phyloP scores from a whole-genome alignment of 306 rosid genomes.

The Prunus campanulata region DNA sequence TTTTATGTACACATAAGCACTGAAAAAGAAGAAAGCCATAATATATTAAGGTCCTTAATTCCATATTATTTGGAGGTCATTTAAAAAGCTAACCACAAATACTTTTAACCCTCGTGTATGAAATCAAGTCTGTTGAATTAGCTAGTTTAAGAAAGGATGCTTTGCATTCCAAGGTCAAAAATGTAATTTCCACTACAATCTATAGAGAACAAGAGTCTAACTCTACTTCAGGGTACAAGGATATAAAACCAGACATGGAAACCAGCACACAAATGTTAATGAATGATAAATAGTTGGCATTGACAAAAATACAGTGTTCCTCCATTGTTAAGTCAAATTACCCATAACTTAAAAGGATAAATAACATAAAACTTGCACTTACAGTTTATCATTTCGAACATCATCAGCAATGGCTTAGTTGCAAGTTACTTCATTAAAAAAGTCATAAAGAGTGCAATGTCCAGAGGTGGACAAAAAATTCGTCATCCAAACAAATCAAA shows the following conservation, averaged over 20 bases:
- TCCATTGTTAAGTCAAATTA: background rate
- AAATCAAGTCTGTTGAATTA: background rate
- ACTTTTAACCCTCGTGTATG: background rate
- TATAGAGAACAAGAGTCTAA: background rate
- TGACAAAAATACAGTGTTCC: background rate
- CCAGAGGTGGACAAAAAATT: background rate
- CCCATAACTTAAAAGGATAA: background rate
- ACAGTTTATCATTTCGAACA: background rate
- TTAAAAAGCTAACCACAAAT: background rate
- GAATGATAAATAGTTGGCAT: background rate
- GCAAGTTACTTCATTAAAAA: background rate
- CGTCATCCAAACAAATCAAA: background rate
- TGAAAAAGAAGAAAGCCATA: background rate
- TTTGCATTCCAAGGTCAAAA: background rate
- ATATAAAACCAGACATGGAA: background rate
- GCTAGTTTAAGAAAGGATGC: background rate
- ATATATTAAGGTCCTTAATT: background rate
- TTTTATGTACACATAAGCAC: background rate
- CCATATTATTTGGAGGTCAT: background rate
- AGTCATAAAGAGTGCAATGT: background rate
- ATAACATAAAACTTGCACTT: background rate
- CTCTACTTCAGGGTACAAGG: background rate
- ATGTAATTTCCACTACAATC: background rate
- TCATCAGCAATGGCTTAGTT: background rate
- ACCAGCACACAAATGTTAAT: background rate